Evolutionary conservation across 352 stramenopile genomes (phyloP), one percentile per base, ranked within the genome.

Genomic region (Phytophthora vignae): DNA sequence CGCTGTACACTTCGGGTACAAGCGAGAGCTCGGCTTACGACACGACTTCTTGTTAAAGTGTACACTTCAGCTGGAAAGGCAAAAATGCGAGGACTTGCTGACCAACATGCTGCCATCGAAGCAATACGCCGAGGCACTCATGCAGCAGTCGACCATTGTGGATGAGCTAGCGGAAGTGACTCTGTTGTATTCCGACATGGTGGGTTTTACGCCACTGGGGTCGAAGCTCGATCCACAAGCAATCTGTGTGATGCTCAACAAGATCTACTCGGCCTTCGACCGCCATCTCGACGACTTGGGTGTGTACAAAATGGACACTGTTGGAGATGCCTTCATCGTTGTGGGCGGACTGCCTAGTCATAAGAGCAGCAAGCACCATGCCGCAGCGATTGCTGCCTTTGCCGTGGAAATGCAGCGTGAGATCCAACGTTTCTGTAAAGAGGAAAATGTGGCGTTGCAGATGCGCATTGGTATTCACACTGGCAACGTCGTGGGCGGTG

Each of bases 381-480:
- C 87, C 4, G 81, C 88, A 12, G 89, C 87, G 15, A 87, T 96
- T 60, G 74, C 90, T 11, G 87, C 84, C 14, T 96, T 95, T 61
- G 90, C 90, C 19, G 79, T 95, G 48, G 84, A 94, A 55, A 96
- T 96, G 86, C 78, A 95, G n/a, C 87, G 86, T 21, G 90, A 96
- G 52, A 94, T 96, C 53, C 83, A 94, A 7, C 68, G 69, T 9
- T 95, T 96, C 63, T 90, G 83, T n/a, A 69, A 67, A 1, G 74
- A 90, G 21, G 72, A 78, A 25, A 84, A 92, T 15, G 86, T 94
- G 8, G 69, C 77, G n/a, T 64, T 96, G 27, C 85, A 95, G 56
- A 95, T 96, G 90, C 87, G 88, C 1, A 96, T 96, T 58, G 88
- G 90, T 2, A 87, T 96, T 59, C 90, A 96, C 69, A 95, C 85